A percentile compares a stretch with the other conserved stretches of the same genome.
Conservation (phyloP, 345 rosid species). For the Heritiera fomes region DNA sequence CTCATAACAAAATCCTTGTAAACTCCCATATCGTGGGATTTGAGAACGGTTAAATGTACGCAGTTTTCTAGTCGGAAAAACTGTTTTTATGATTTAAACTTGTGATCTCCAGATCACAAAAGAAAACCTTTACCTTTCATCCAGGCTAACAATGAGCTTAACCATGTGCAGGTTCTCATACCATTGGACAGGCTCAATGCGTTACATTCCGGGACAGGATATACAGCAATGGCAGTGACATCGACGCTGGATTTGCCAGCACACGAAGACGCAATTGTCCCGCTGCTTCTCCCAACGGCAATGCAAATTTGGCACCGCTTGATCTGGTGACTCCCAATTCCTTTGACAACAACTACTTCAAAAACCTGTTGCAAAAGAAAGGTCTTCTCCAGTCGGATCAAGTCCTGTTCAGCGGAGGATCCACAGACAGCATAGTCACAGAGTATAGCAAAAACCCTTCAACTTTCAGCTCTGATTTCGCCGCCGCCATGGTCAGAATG, state of each 20-base stretch:
- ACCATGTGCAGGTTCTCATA: constrained; percentile 32
- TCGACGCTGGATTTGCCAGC: constrained; percentile 45
- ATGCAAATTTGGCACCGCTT: constrained; percentile 37
- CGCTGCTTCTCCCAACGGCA: constrained; percentile 1
- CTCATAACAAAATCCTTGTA: too few relatives aligned
- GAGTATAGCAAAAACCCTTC: constrained; percentile 36
- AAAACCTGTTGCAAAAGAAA: constrained; percentile 49
- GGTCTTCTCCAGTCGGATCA: constrained; percentile 56
- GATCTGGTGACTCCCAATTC: constrained; percentile 53
- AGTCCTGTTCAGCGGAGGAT: constrained; percentile 19
- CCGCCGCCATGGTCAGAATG: constrained; percentile 52
- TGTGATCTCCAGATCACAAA: too few relatives aligned
- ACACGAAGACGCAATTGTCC: constrained; percentile 46
- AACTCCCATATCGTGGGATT: too few relatives aligned
- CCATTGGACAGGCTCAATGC: constrained; percentile 61
- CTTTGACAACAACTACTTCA: constrained; percentile 56
- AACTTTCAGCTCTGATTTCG: constrained; percentile 36
- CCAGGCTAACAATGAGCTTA: too few relatives aligned
- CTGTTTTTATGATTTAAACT: too few relatives aligned
- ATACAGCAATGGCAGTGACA: constrained; percentile 45
- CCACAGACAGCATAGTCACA: constrained; percentile 43
- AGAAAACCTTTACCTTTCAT: too few relatives aligned
- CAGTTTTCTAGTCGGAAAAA: too few relatives aligned
- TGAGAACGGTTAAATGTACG: too few relatives aligned
- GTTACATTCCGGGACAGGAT: constrained; percentile 43